Evolutionary conservation across 805 yeast genomes (phyloP).

Genomic region (Debaryomyces prosopidis): DNA sequence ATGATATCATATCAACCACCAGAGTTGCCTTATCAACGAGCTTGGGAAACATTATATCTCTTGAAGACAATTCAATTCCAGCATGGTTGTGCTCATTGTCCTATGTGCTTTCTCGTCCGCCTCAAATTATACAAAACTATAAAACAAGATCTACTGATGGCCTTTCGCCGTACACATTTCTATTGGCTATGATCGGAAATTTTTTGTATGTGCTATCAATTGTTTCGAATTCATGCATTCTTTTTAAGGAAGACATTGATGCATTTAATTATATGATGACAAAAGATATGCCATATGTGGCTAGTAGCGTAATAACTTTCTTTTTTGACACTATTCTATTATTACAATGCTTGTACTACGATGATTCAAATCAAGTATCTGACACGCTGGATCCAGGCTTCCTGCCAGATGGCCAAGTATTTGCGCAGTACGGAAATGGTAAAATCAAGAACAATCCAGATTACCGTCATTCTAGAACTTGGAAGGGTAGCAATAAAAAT

Average conservation of each 20-base stretch:
- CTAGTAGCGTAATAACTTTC: slow-evolving; percentile 84
- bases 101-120: slow-evolving; percentile 33
- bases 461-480: not conserved
- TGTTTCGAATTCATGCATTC: slow-evolving; percentile 27
- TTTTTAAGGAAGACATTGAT: slow-evolving; percentile 14
- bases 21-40: too few species aligned
- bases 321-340: slow-evolving; percentile 47
- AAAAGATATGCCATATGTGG: slow-evolving; percentile 73
- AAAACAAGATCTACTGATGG: slow-evolving; percentile 32
- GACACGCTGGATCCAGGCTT: too few species aligned
- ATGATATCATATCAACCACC: too few species aligned
- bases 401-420: too few species aligned
- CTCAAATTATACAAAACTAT: slow-evolving; percentile 37
- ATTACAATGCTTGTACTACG: slow-evolving; percentile 30
- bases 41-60: too few species aligned
- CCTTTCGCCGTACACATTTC: slow-evolving; percentile 31
- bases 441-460: not conserved
- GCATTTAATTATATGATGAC: slow-evolving; percentile 44
- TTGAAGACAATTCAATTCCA: slow-evolving; percentile 7
- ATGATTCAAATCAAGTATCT: not conserved
- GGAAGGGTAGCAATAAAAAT: not conserved
- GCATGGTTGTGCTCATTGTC: slow-evolving; percentile 37
- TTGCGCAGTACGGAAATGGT: not conserved
- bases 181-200: slow-evolving; percentile 39
- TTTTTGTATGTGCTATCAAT: slow-evolving; percentile 35